Evolutionary conservation across 2,329 filamentous ascomycete genomes (phyloP).

Genomic region (Epichloe typhina): DNA sequence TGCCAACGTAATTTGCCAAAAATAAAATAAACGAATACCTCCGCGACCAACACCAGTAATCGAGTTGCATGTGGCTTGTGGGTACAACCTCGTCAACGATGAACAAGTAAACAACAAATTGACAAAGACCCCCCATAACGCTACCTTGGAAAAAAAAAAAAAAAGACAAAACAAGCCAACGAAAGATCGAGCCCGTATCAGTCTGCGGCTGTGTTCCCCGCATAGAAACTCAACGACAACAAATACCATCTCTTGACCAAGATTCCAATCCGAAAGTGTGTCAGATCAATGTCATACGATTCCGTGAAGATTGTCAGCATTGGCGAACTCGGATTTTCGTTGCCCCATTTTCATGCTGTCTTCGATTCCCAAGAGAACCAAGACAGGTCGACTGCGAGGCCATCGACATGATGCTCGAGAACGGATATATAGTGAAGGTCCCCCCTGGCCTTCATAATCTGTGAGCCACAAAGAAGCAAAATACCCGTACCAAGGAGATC

Average conservation of each 20-base stretch:
- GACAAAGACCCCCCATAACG: not conserved
- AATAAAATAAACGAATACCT: not conserved
- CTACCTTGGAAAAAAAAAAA: not conserved
- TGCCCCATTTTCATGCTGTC: not conserved
- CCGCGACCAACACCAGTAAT: not conserved
- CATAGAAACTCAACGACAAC: not conserved
- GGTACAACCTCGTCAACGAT: not conserved
- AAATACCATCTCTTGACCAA: slow-evolving; percentile 1
- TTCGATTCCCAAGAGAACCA: not conserved
- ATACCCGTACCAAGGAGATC: not conserved
- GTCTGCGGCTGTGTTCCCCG: not conserved
- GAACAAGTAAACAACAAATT: not conserved
- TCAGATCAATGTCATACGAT: not conserved
- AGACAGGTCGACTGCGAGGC: not conserved
- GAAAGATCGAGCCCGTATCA: not conserved
- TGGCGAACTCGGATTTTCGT: not conserved
- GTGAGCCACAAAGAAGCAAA: not conserved
- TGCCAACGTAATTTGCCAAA: not conserved
- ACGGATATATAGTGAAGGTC: not conserved
- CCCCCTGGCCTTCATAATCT: not conserved
- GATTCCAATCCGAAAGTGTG: not conserved
- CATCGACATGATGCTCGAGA: not conserved
- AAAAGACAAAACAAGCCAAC: not conserved
- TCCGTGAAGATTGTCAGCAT: not conserved
- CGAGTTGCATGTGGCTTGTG: not conserved